Base-by-base conservation (phyloP, 257 asterid genomes). In the Capsicum rhomboideum region DNA sequence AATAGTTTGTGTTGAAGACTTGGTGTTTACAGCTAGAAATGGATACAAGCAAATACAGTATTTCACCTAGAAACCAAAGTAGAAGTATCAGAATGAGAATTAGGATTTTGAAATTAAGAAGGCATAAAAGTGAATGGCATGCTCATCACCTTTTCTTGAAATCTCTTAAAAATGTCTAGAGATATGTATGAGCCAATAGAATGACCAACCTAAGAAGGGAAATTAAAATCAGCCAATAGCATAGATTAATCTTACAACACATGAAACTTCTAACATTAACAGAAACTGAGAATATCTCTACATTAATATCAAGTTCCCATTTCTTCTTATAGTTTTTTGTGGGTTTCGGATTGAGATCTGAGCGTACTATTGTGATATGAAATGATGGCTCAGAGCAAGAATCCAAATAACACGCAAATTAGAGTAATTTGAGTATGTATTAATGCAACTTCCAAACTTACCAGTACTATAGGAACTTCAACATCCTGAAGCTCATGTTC, bases 181-280 rank as follows among this genome's bases (percentile, higher is more conserved):
- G 94, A 90, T 69, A 96, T 92, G 83, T 93, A 87, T 71, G 98
- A 90, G 85, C 98, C 99, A 86, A 96, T 91, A 79, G 99, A 94
- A 87, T 94, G 99, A 69, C 98, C 97, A 68, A 96, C 97, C 99
- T 94, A 89, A 88, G 87, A 83, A 90, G 23, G 61, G 82, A 80
- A 75, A 88, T 63, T 23, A 40, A 82, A 69, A 82, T 82, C 79
- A 87, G 63, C 40, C 61, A 34, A 44, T 84, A 23, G 72, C 83
- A 58, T n/a, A 56, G 17, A 64, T 58, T 40, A 37, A 58, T 80
- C 71, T 58, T n/a, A 17, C 59, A 75, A 16, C 61, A 50, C 44
- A 49, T 49, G 34, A 26, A 50, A 75, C 26, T 26, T 75, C 81
- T 14, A 75, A 75, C n/a, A 75, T 63, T 16, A 16, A 9, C 46